These are phyloP conservation scores for Croton laevigatus DNA, from an alignment of 441 rosid genomes.

Conservation along the genomic window DNA sequence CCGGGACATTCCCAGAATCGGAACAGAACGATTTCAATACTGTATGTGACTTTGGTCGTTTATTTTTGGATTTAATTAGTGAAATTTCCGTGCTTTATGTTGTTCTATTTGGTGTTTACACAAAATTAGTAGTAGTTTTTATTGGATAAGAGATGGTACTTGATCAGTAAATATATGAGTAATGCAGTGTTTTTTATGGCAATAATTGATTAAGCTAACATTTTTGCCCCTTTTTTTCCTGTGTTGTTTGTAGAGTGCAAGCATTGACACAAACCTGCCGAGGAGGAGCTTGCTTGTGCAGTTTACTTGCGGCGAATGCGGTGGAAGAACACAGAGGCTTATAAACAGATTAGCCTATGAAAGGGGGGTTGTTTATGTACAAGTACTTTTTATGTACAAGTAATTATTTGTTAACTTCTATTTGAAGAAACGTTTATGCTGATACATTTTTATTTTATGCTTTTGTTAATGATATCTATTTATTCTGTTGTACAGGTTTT, in stretches of 20 bases:
- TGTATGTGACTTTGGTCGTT: slow-evolving; percentile 30
- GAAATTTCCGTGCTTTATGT: neutral
- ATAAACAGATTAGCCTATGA: slow-evolving; percentile 80
- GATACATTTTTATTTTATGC: neutral
- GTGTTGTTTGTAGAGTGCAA: slow-evolving; percentile 37
- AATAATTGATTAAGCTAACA: neutral
- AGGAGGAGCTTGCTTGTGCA: slow-evolving; percentile 78
- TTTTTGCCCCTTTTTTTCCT: neutral
- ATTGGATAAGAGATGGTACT: neutral
- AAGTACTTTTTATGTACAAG: too few species aligned
- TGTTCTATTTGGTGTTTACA: neutral
- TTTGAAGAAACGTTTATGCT: too few species aligned
- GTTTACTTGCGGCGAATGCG: slow-evolving; percentile 74
- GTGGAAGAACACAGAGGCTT: slow-evolving; percentile 78
- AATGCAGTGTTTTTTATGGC: neutral
- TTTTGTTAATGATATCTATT: too few species aligned
- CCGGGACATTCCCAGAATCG: slow-evolving; percentile 37
- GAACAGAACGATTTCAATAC: slow-evolving; percentile 28
- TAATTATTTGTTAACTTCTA: slow-evolving; percentile 12
- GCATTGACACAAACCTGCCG: slow-evolving; percentile 61
- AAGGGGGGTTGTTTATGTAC: slow-evolving; percentile 74
- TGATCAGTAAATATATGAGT: neutral
- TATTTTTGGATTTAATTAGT: slow-evolving; percentile 2
- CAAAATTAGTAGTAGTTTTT: neutral
- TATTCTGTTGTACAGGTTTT: neutral